phyloP scores from a whole-genome alignment of 176 grass and related monocot genomes.

The Oryza nivara region DNA sequence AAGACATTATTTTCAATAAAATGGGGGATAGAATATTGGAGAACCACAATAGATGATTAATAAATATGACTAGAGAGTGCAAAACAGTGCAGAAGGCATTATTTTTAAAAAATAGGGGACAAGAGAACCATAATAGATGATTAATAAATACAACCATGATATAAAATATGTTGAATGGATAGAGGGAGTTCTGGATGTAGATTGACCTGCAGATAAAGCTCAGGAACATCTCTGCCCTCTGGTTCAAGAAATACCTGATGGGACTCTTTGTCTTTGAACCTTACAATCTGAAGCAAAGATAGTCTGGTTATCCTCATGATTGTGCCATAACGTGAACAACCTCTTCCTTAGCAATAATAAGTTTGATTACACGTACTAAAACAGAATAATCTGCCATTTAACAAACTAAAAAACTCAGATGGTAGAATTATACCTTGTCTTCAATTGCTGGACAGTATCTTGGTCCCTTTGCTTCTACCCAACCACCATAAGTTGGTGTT shows the following conservation, averaged over 20 bases:
- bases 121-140: conserved; percentile 23
- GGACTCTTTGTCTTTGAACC: conserved; percentile 97
- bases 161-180: conserved; percentile 1
- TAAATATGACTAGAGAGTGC: conserved; percentile 11
- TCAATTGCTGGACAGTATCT: conserved; percentile 95
- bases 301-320: conserved; percentile 19
- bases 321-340: background rate
- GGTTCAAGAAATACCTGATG: conserved; percentile 99
- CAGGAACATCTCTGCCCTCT: conserved; percentile 91
- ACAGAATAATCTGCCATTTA: conserved; percentile 11
- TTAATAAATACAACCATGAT: conserved; percentile 23
- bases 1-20: conserved; percentile 30
- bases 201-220: conserved; percentile 92
- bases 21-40: background rate
- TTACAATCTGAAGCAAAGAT: conserved; percentile 81
- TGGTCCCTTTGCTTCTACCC: conserved; percentile 97
- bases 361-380: conserved; percentile 13
- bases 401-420: conserved; percentile 11
- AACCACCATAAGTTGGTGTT: conserved; percentile 98
- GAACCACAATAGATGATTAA: conserved; percentile 27
- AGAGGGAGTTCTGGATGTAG: background rate
- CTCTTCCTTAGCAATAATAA: conserved; percentile 11
- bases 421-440: conserved; percentile 74
- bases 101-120: conserved; percentile 1
- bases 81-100: conserved; percentile 15